Conservation (phyloP, 768 basidiomycete species). For the Suillus fuscotomentosus region DNA sequence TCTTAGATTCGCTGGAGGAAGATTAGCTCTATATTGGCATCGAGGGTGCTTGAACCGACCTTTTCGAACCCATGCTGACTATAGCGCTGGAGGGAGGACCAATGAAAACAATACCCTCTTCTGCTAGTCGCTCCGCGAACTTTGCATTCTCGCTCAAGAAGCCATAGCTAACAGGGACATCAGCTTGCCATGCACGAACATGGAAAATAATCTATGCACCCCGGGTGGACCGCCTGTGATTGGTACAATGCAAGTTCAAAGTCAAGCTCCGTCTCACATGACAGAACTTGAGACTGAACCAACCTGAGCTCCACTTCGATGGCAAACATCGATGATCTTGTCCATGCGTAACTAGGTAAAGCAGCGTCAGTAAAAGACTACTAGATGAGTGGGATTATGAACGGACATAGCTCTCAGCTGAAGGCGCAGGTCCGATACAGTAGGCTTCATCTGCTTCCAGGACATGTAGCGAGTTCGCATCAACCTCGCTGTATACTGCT, state of each 20-base stretch:
- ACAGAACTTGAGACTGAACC: conserved; percentile 15
- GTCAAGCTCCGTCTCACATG: conserved; percentile 1
- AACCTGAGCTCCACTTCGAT: conserved; percentile 82
- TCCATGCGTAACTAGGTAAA: conserved; percentile 71
- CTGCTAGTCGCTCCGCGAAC: conserved; percentile 73
- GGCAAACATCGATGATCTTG: conserved; percentile 84
- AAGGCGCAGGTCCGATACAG: conserved; percentile 90
- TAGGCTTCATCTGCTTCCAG: conserved; percentile 87
- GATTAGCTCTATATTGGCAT: not conserved
- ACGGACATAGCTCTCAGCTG: conserved; percentile 85
- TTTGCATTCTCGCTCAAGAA: conserved; percentile 90
- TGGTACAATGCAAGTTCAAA: conserved; percentile 5
- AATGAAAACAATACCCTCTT: conserved; percentile 84
- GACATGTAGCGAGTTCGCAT: conserved; percentile 80
- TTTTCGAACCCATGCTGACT: conserved; percentile 93
- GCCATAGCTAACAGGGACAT: conserved; percentile 55
- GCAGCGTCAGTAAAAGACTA: conserved; percentile 3
- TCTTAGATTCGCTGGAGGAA: conserved; percentile 81
- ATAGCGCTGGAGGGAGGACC: conserved; percentile 89
- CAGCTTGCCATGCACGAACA: not conserved
- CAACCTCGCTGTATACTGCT: conserved; percentile 89
- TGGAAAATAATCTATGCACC: conserved; percentile 41
- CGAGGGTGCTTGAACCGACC: conserved; percentile 40
- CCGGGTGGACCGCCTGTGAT: conserved; percentile 85
- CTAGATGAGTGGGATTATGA: not conserved